Base-by-base conservation (phyloP, 441 rosid genomes). In the Pelargonium citronellum region DNA sequence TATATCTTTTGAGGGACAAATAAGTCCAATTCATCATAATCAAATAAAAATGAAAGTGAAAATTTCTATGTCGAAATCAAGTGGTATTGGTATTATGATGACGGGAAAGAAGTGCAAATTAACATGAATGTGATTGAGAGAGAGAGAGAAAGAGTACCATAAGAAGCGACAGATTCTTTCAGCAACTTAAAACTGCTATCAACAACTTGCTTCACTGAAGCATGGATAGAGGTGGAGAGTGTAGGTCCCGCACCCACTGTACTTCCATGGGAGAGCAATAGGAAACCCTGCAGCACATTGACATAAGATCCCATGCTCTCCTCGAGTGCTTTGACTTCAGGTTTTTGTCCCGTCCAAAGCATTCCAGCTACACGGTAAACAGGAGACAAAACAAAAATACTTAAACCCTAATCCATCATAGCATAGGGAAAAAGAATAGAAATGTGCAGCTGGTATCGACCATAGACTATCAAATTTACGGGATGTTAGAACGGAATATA, bases 121-220 rank as follows among this genome's bases (percentile, higher is more conserved):
- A 27, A 27, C 30, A 27, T 27, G 30, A 27, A 27, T 27, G 55
- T 10, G 55, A 1, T 13, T 49, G 15, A 12, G 20, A 47, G 46
- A 16, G 65, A 72, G 41, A 64, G 20, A 62, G 27, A 13, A 10
- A 1, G 53, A 7, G 11, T 89, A 87, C 92, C 89, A 60, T 83
- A 90, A 77, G 86, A 80, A 63, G 83, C 75, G 68, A 91, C 86
- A 12, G 91, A 87, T 65, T 85, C 91, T 77, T 79, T 87, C 89
- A 91, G 73, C 83, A 91, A 83, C 85, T 87, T 89, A 75, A 95
- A 89, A 77, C 99, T 90, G 82, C 80, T 83, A 79, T 90, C 92
- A 69, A 91, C 92, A 39, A 91, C 87, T 79, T 82, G 84, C 86
- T 87, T 90, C 73, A 87, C 82, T 3, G 89, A 83, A 13, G 76